Evolutionary conservation across 257 asterid genomes (phyloP).

Genomic region (Linaria vulgaris): DNA sequence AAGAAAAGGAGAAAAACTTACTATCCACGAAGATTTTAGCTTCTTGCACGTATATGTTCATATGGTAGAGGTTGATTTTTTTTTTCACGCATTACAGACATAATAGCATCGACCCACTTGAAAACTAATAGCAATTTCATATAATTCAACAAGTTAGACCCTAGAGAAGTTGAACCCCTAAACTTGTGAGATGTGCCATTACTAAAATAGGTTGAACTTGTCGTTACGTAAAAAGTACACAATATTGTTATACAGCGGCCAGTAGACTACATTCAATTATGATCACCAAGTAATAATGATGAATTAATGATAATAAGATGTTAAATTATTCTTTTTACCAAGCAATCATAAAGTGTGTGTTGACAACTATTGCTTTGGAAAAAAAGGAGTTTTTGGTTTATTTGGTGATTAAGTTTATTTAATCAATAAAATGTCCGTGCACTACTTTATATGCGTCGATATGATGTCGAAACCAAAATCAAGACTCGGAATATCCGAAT

Average conservation of each 20-base stretch:
- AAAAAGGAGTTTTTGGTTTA: too few species aligned
- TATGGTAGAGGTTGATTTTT: neutral
- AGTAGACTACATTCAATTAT: neutral
- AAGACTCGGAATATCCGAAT: too few species aligned
- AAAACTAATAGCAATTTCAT: conserved; percentile 4
- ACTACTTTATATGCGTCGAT: too few species aligned
- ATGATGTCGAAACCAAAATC: too few species aligned
- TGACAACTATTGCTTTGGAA: conserved; percentile 1
- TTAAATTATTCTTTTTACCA: too few species aligned
- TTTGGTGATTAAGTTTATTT: too few species aligned
- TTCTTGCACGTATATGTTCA: neutral
- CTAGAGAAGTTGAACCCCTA: neutral
- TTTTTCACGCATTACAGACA: neutral
- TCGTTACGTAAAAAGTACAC: neutral
- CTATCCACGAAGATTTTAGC: too few species aligned
- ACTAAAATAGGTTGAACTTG: neutral
- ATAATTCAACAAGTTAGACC: neutral
- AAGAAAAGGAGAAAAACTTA: conserved; percentile 8
- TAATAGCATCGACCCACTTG: neutral
- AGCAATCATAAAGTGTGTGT: neutral
- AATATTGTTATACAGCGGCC: neutral
- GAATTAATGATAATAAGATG: neutral
- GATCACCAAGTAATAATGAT: neutral
- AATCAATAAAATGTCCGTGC: too few species aligned
- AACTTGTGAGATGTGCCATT: conserved; percentile 4